phyloP scores from a whole-genome alignment of 164 flowering plant genomes.

The Hamamelis virginiana region DNA sequence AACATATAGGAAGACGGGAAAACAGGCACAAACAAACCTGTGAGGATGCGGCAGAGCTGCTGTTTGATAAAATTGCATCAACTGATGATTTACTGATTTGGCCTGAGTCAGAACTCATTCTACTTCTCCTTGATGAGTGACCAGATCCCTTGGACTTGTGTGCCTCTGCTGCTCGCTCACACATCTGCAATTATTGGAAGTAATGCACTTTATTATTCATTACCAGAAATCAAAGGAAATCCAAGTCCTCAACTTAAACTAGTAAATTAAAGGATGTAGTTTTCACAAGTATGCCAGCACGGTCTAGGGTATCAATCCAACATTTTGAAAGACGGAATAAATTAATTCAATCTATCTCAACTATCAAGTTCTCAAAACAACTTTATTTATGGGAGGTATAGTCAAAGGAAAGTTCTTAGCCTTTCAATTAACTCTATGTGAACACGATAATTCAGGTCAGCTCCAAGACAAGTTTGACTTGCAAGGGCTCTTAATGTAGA shows the following conservation, averaged over 20 bases:
- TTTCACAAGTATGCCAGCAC: not conserved
- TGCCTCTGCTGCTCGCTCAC: slow-evolving; percentile 96
- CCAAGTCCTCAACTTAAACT: not conserved
- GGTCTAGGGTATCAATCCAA: not conserved
- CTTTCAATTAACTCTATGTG: not conserved
- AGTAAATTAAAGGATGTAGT: not conserved
- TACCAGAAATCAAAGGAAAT: not conserved
- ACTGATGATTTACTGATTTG: slow-evolving; percentile 66
- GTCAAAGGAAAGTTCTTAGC: not conserved
- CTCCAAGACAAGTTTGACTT: not conserved
- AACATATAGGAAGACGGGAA: not conserved
- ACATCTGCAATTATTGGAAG: slow-evolving; percentile 55
- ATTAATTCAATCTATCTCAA: not conserved
- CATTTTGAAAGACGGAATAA: not conserved
- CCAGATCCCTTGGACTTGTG: slow-evolving; percentile 77
- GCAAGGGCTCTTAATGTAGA: not conserved
- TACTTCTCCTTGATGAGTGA: slow-evolving; percentile 62
- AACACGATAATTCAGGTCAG: not conserved
- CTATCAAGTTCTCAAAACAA: not conserved
- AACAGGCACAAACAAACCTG: slow-evolving; percentile 44
- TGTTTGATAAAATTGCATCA: slow-evolving; percentile 70
- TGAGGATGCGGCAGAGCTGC: slow-evolving; percentile 36
- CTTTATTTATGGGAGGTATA: not conserved
- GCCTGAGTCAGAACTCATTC: slow-evolving; percentile 58
- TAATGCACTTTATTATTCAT: not conserved